These are phyloP conservation scores for Colletotrichum tamarilloi DNA, from an alignment of 2,329 filamentous ascomycete genomes.

Conservation along the genomic window DNA sequence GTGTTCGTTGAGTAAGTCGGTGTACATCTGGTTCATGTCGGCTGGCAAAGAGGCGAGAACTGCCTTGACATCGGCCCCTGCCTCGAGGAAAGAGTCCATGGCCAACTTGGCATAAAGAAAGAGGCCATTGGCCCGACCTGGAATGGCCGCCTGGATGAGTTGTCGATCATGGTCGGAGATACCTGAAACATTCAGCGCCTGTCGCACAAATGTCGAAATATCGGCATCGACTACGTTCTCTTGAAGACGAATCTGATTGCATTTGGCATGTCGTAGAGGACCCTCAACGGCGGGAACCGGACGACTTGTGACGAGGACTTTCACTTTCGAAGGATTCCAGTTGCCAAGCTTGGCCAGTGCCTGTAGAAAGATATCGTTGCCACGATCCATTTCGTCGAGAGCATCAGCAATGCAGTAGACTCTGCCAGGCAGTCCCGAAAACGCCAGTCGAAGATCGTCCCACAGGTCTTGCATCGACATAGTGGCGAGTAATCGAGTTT, in stretches of 20 bases:
- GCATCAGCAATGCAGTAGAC: slow-evolving; percentile 56
- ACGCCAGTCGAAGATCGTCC: slow-evolving; percentile 41
- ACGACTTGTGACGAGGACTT: slow-evolving; percentile 57
- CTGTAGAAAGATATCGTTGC: slow-evolving; percentile 47
- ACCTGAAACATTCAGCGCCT: slow-evolving; percentile 30
- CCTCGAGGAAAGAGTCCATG: slow-evolving; percentile 50
- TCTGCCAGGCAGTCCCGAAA: slow-evolving; percentile 36
- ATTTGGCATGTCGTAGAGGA: slow-evolving; percentile 40
- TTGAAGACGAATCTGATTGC: slow-evolving; percentile 51
- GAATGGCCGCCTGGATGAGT: slow-evolving; percentile 45
- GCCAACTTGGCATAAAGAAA: slow-evolving; percentile 58
- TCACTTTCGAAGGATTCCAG: slow-evolving; percentile 46
- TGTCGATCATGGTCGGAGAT: slow-evolving; percentile 37
- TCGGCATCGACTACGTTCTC: slow-evolving; percentile 50
- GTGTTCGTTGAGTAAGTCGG: slow-evolving; percentile 51
- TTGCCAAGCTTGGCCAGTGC: slow-evolving; percentile 46
- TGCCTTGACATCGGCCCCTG: slow-evolving; percentile 38
- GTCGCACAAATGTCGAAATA: slow-evolving; percentile 50
- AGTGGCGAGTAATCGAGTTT: slow-evolving; percentile 27
- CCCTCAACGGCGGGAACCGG: slow-evolving; percentile 46
- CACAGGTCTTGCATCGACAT: slow-evolving; percentile 43
- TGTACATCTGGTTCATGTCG: slow-evolving; percentile 53
- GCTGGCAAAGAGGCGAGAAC: slow-evolving; percentile 47
- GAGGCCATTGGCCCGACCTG: slow-evolving; percentile 51
- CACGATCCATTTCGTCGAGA: slow-evolving; percentile 59